Evolutionary conservation across 192 early-diverging fungal species (phyloP).

Genomic region (Podila clonocystis): DNA sequence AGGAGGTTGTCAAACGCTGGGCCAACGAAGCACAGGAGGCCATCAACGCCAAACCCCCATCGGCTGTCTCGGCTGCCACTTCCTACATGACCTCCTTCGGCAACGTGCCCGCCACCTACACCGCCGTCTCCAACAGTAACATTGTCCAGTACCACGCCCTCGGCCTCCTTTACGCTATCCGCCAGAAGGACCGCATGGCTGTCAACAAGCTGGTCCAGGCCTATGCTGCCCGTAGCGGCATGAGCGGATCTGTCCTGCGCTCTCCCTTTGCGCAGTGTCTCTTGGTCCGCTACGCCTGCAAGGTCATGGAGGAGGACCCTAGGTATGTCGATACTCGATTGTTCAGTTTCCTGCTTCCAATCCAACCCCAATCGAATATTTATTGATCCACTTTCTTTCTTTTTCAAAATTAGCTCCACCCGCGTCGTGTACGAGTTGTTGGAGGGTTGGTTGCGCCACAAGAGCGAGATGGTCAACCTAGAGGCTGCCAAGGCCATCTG

Average conservation of each 20-base stretch:
- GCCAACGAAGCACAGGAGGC: constrained; percentile 97
- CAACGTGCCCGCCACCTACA: constrained; percentile 45
- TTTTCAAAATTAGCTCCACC: constrained; percentile 49
- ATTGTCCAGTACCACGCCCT: constrained; percentile 98
- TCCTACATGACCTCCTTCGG: constrained; percentile 65
- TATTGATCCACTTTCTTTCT: not conserved
- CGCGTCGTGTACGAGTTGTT: constrained; percentile 85
- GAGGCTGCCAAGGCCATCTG: constrained; percentile 98
- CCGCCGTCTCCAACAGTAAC: constrained; percentile 73
- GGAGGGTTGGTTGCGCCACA: constrained; percentile 92
- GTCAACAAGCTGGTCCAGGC: constrained; percentile 95
- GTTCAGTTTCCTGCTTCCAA: not conserved
- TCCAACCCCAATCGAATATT: not conserved
- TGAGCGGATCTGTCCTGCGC: constrained; percentile 66
- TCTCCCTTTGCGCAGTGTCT: constrained; percentile 92
- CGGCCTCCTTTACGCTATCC: constrained; percentile 93
- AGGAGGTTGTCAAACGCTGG: constrained; percentile 97
- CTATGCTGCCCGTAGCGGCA: constrained; percentile 70
- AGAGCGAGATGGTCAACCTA: constrained; percentile 97
- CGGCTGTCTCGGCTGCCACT: constrained; percentile 58
- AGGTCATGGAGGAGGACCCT: constrained; percentile 82
- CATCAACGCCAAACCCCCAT: constrained; percentile 80
- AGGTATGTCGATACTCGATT: constrained; percentile 42
- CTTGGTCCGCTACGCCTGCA: constrained; percentile 92
- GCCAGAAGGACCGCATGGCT: constrained; percentile 98